These are phyloP conservation scores for Seminavis robusta DNA, from an alignment of 108 stramenopile genomes.

Conservation along the genomic window DNA sequence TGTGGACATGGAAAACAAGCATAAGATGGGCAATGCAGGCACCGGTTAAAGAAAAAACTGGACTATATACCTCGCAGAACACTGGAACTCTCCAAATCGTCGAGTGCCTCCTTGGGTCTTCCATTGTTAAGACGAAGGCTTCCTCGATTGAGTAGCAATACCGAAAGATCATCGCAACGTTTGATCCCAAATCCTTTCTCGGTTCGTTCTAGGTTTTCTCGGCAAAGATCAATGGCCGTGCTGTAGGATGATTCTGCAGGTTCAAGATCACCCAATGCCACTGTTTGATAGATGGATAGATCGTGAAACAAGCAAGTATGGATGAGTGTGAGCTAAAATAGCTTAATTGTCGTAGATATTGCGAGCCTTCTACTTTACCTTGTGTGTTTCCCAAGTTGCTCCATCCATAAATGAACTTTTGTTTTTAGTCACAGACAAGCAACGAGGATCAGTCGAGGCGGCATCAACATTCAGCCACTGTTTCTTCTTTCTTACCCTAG, in stretches of 20 bases:
- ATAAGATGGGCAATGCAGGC: no score
- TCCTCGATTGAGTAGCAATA: slow-evolving; percentile 74
- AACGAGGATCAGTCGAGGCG: no score
- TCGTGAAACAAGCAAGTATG: no score
- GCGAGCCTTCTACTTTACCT: no score
- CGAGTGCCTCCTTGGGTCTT: slow-evolving; percentile 57
- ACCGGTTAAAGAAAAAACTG: no score
- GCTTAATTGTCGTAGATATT: no score
- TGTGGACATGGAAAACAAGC: no score
- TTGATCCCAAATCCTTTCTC: slow-evolving; percentile 40
- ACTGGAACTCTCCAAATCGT: slow-evolving; percentile 51
- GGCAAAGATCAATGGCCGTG: slow-evolving; percentile 62
- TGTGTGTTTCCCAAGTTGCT: slow-evolving; percentile 75
- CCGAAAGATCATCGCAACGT: slow-evolving; percentile 70
- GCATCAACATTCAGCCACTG: no score
- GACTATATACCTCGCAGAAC: slow-evolving; percentile 50
- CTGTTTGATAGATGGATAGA: no score
- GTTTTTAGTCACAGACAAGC: no score
- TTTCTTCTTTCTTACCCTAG: no score
- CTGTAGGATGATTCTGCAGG: slow-evolving; percentile 66
- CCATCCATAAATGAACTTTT: slow-evolving; percentile 84
- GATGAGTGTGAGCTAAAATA: no score
- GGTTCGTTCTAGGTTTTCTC: slow-evolving; percentile 38
- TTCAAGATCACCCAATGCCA: slow-evolving; percentile 59
- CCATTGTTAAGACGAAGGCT: slow-evolving; percentile 69